Conservation (phyloP, 2,329 filamentous ascomycete species). For the Peltaster fructicola region DNA sequence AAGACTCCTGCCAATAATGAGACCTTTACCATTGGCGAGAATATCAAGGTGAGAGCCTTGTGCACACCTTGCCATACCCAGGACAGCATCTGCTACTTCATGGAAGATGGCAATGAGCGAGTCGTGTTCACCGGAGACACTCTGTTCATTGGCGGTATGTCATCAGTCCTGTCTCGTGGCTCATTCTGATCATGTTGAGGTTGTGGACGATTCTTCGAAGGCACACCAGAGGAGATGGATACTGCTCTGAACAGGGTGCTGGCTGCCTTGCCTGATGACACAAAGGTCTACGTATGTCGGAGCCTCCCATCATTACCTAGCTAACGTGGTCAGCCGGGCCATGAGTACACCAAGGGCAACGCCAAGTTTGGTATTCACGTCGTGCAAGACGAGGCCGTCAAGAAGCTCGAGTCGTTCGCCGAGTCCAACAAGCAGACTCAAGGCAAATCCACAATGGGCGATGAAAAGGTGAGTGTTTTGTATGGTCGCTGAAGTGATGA, state of each 20-base stretch:
- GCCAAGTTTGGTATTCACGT: slow-evolving; percentile 74
- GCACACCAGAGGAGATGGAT: slow-evolving; percentile 78
- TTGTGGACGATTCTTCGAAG: slow-evolving; percentile 93
- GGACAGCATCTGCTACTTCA: slow-evolving; percentile 91
- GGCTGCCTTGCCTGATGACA: slow-evolving; percentile 68
- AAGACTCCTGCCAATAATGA: slow-evolving; percentile 58
- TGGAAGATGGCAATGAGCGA: slow-evolving; percentile 60
- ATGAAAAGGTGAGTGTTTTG: slow-evolving; percentile 59
- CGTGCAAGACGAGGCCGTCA: slow-evolving; percentile 54
- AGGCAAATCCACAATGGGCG: slow-evolving; percentile 88
- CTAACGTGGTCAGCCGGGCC: slow-evolving; percentile 49
- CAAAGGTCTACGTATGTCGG: slow-evolving; percentile 64
- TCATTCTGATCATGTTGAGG: slow-evolving; percentile 30
- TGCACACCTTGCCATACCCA: slow-evolving; percentile 97
- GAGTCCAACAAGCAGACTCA: slow-evolving; percentile 73
- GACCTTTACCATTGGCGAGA: slow-evolving; percentile 61
- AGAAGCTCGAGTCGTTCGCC: slow-evolving; percentile 60
- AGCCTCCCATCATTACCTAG: background rate
- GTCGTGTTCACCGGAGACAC: slow-evolving; percentile 94
- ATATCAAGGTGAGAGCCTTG: slow-evolving; percentile 68
- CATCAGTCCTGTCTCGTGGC: too few relatives aligned
- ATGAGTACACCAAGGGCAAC: slow-evolving; percentile 97
- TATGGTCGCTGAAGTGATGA: background rate
- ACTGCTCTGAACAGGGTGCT: slow-evolving; percentile 77
- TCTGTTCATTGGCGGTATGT: slow-evolving; percentile 71